These are phyloP conservation scores for Phyllosticta paracitricarpa DNA, from an alignment of 2,329 filamentous ascomycete species.

Conservation along the genomic window DNA sequence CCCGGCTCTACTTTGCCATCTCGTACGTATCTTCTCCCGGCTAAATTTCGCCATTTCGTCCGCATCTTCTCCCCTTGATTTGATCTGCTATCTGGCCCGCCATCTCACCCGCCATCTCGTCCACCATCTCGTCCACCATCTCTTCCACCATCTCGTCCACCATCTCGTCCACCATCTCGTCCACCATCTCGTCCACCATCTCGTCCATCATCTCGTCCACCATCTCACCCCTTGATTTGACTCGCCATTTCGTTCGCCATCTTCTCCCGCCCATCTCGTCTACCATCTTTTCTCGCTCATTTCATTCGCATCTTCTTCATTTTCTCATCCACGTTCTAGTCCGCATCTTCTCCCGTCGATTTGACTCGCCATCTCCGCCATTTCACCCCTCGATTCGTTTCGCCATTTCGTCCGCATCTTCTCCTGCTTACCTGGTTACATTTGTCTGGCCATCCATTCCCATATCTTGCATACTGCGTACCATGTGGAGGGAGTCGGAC, in stretches of 20 bases:
- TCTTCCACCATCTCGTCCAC: too few species aligned
- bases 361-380: background rate
- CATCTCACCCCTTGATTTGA: too few species aligned
- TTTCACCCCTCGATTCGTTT: background rate
- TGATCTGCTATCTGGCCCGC: background rate
- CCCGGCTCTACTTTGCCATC: background rate
- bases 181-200: background rate
- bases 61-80: slow-evolving; percentile 16
- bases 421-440: background rate
- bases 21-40: slow-evolving; percentile 15
- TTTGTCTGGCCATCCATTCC: too few species aligned
- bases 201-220: too few species aligned
- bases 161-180: too few species aligned
- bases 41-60: slow-evolving; percentile 2
- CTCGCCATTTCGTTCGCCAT: too few species aligned
- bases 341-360: background rate
- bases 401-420: background rate
- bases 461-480: too few species aligned
- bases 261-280: too few species aligned
- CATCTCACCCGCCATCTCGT: background rate
- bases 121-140: too few species aligned
- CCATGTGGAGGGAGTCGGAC: too few species aligned
- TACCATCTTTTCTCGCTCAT: too few species aligned
- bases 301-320: too few species aligned
- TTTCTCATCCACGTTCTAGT: background rate